A percentile compares a stretch with the other conserved stretches of the same genome.
Evolutionary conservation across 2,329 filamentous ascomycete genomes (phyloP).

Genomic region (Diaporthe citri): DNA sequence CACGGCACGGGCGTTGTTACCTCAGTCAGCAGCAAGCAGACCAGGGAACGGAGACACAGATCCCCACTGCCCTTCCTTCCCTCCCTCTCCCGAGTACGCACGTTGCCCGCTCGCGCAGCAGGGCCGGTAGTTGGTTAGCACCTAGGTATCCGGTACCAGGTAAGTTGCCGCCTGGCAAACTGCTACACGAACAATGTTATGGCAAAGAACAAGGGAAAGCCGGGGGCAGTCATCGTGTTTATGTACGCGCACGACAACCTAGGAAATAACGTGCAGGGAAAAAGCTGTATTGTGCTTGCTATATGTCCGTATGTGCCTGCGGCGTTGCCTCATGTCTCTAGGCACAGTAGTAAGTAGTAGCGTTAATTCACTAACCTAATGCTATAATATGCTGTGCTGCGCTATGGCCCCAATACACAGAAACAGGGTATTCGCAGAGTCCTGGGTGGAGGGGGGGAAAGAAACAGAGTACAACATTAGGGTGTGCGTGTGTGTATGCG

Average conservation of each 20-base stretch:
- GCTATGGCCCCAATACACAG: conserved; percentile 2
- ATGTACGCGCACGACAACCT: not conserved
- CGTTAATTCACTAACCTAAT: not conserved
- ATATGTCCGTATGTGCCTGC: not conserved
- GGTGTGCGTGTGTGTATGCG: not conserved
- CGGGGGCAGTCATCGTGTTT: not conserved
- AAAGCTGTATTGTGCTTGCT: not conserved
- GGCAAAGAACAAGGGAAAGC: not conserved
- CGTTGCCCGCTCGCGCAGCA: too few relatives aligned
- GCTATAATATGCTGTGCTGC: conserved; percentile 8
- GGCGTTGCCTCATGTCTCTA: not conserved
- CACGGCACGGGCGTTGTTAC: too few relatives aligned
- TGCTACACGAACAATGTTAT: too few relatives aligned
- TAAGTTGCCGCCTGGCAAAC: too few relatives aligned
- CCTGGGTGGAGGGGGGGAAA: not conserved
- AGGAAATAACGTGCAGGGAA: not conserved
- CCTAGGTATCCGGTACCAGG: too few relatives aligned
- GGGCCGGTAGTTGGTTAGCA: too few relatives aligned
- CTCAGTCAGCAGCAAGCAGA: too few relatives aligned
- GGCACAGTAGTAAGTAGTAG: not conserved
- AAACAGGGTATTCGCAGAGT: conserved; percentile 13
- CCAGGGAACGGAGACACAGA: too few relatives aligned
- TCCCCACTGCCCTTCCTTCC: too few relatives aligned
- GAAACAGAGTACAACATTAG: not conserved
- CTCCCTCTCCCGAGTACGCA: too few relatives aligned